A percentile compares a stretch with the other conserved stretches of the same genome.
phyloP scores from a whole-genome alignment of 495 filamentous ascomycete species.

The Filosporella fistucella region DNA sequence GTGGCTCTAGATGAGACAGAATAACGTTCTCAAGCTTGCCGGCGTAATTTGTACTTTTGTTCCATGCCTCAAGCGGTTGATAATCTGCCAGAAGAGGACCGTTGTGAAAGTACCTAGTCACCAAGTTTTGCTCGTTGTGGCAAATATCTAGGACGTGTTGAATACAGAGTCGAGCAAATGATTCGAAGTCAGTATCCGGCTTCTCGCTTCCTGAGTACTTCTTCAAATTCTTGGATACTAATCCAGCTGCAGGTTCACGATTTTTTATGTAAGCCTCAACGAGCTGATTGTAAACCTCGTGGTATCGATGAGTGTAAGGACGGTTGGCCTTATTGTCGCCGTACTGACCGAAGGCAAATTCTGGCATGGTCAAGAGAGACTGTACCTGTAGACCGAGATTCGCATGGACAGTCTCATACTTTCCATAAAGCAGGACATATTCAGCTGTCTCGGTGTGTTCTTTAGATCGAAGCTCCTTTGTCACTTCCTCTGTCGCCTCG shows the following conservation, averaged over 20 bases:
- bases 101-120: constrained; percentile 41
- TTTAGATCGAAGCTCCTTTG: constrained; percentile 63
- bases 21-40: constrained; percentile 37
- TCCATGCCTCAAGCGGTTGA: constrained; percentile 31
- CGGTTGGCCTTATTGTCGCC: constrained; percentile 63
- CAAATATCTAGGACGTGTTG: constrained; percentile 38
- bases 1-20: constrained; percentile 17
- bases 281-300: constrained; percentile 49
- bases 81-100: constrained; percentile 45
- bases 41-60: constrained; percentile 35
- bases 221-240: constrained; percentile 34
- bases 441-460: constrained; percentile 73
- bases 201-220: constrained; percentile 44
- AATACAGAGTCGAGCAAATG: constrained; percentile 40
- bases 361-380: constrained; percentile 54
- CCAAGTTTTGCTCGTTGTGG: constrained; percentile 42
- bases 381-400: constrained; percentile 64
- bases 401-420: constrained; percentile 66
- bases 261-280: constrained; percentile 61
- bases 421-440: constrained; percentile 72
- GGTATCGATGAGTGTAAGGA: constrained; percentile 62
- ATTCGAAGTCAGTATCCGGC: constrained; percentile 49
- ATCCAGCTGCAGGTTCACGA: constrained; percentile 36
- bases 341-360: constrained; percentile 57
- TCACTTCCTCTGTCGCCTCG: constrained; percentile 65